phyloP scores from a whole-genome alignment of 2,329 filamentous ascomycete species.

The Apiospora malaysiana region DNA sequence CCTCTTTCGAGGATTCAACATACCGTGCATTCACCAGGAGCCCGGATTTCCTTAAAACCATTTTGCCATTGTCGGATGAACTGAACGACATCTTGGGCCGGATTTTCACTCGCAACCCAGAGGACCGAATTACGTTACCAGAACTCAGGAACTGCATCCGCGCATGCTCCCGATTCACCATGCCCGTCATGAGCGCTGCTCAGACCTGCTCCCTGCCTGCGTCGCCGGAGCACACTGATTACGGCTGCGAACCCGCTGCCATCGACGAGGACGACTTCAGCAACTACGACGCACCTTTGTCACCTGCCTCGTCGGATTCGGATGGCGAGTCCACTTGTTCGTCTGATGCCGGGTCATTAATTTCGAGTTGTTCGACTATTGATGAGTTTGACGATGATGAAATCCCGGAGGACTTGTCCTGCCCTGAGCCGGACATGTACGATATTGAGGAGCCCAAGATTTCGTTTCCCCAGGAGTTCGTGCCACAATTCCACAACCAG shows the following conservation, averaged over 20 bases:
- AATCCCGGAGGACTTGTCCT: slow-evolving; percentile 42
- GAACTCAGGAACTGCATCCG: slow-evolving; percentile 81
- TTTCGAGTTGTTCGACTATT: slow-evolving; percentile 59
- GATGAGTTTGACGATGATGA: slow-evolving; percentile 58
- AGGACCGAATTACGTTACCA: slow-evolving; percentile 78
- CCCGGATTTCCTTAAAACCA: slow-evolving; percentile 86
- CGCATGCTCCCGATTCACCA: slow-evolving; percentile 77
- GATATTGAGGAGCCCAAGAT: slow-evolving; percentile 53
- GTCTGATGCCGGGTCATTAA: slow-evolving; percentile 62
- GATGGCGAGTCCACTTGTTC: slow-evolving; percentile 50
- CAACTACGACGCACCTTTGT: slow-evolving; percentile 50
- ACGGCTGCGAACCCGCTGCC: slow-evolving; percentile 56
- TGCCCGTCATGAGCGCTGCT: slow-evolving; percentile 42
- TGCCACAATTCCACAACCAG: slow-evolving; percentile 51
- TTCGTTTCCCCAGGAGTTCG: slow-evolving; percentile 53
- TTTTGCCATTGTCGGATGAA: slow-evolving; percentile 88
- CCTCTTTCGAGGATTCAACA: slow-evolving; percentile 89
- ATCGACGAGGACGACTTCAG: slow-evolving; percentile 46
- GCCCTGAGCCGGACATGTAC: slow-evolving; percentile 47
- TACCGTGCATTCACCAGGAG: slow-evolving; percentile 90
- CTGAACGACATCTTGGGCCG: slow-evolving; percentile 85
- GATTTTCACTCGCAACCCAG: slow-evolving; percentile 87
- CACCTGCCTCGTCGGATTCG: slow-evolving; percentile 54
- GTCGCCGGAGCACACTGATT: slow-evolving; percentile 51
- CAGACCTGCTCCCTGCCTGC: slow-evolving; percentile 46